Conservation (phyloP, 192 early-diverging fungal species). For the Fimicolochytrium jonesii region DNA sequence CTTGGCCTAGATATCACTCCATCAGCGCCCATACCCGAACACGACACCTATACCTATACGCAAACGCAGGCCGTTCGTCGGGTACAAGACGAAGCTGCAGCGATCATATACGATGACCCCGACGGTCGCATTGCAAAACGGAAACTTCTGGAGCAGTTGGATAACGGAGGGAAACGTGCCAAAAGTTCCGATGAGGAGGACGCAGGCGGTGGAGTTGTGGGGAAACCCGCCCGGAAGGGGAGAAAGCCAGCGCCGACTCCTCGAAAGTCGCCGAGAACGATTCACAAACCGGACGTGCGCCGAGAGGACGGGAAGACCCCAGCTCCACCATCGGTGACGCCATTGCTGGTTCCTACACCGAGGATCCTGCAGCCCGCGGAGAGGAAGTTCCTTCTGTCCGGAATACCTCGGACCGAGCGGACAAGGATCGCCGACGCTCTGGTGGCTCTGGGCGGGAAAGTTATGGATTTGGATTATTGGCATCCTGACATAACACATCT, state of each 20-base stretch:
- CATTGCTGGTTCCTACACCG: no score
- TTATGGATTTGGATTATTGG: constrained; percentile 31
- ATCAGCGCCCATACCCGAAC: no score
- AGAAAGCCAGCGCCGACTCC: background rate
- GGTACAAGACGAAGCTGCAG: background rate
- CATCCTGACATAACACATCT: constrained; percentile 38
- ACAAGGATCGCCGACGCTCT: constrained; percentile 7
- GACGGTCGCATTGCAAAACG: constrained; percentile 25
- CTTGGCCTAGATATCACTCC: no score
- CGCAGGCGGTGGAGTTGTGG: background rate
- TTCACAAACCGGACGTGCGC: no score
- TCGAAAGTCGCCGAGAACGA: background rate
- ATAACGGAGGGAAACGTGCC: background rate
- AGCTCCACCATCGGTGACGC: no score
- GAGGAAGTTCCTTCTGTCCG: constrained; percentile 31
- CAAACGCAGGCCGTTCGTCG: background rate
- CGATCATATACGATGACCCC: constrained; percentile 34
- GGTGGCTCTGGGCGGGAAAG: constrained; percentile 29
- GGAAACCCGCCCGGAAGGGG: background rate
- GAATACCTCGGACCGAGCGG: constrained; percentile 8
- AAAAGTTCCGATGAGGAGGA: background rate
- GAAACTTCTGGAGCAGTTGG: constrained; percentile 24
- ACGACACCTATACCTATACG: background rate
- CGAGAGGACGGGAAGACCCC: no score
- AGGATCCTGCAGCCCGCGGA: no score